These are phyloP conservation scores for Naganishia friedmannii DNA, from an alignment of 768 basidiomycete species.

Conservation along the genomic window DNA sequence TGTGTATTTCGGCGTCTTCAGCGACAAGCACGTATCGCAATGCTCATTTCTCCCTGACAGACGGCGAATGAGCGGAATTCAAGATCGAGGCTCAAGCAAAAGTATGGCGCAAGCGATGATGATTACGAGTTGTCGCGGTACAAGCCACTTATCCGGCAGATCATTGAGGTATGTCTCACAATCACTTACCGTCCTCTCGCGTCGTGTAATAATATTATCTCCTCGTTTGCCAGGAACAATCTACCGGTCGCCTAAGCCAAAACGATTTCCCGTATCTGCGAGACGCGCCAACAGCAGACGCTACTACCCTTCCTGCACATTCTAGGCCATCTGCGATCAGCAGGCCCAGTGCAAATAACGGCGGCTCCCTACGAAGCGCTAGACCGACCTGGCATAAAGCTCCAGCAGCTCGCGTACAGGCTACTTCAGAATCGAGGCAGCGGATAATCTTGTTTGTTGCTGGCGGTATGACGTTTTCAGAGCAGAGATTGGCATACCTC, in stretches of 20 bases:
- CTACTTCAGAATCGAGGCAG: slow-evolving; percentile 60
- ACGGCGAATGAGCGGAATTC: slow-evolving; percentile 71
- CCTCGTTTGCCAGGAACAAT: slow-evolving; percentile 66
- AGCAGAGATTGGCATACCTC: slow-evolving; percentile 82
- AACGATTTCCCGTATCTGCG: slow-evolving; percentile 83
- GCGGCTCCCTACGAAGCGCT: slow-evolving; percentile 77
- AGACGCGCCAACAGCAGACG: slow-evolving; percentile 58
- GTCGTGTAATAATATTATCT: neutral
- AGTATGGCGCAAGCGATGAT: slow-evolving; percentile 64
- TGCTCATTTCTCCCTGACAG: slow-evolving; percentile 53
- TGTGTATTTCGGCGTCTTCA: slow-evolving; percentile 45
- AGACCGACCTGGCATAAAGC: slow-evolving; percentile 87
- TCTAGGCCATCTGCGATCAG: slow-evolving; percentile 53
- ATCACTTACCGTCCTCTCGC: neutral
- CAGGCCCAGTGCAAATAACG: slow-evolving; percentile 35
- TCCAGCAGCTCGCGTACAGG: slow-evolving; percentile 53
- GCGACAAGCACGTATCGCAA: no score
- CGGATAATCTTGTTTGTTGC: slow-evolving; percentile 84
- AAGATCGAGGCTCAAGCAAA: slow-evolving; percentile 78
- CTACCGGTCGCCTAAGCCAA: slow-evolving; percentile 69
- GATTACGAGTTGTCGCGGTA: slow-evolving; percentile 95
- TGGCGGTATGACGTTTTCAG: slow-evolving; percentile 94
- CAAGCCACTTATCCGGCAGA: slow-evolving; percentile 73
- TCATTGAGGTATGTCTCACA: slow-evolving; percentile 67
- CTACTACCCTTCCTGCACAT: slow-evolving; percentile 36